Conservation (phyloP, 1,284 basidiomycete species). For the Pulchroboletus neoregius region DNA sequence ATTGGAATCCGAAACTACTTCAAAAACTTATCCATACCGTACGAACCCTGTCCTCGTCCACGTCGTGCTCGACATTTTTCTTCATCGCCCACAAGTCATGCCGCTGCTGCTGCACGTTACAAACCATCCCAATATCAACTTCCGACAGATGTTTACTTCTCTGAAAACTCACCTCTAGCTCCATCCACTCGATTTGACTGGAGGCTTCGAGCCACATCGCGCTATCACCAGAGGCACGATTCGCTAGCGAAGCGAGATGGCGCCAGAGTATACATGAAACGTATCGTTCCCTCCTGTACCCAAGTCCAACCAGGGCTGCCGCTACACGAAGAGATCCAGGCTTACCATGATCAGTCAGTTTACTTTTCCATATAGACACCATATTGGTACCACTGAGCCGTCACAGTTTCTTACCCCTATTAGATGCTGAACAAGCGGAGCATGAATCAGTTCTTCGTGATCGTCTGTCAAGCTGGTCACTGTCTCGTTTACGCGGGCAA, state of each 20-base stretch:
- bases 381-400: not conserved
- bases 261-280: constrained; percentile 28
- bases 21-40: constrained; percentile 17
- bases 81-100: constrained; percentile 8
- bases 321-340: constrained; percentile 43
- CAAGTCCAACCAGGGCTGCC: constrained; percentile 35
- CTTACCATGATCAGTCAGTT: constrained; percentile 44
- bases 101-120: constrained; percentile 7
- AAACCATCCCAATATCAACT: constrained; percentile 22
- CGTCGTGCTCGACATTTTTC: constrained; percentile 13
- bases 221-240: constrained; percentile 11
- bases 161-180: constrained; percentile 28
- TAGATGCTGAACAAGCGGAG: constrained; percentile 62
- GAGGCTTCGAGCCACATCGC: constrained; percentile 37
- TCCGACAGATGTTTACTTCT: constrained; percentile 29
- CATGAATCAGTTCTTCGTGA: constrained; percentile 54
- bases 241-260: constrained; percentile 5
- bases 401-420: constrained; percentile 58
- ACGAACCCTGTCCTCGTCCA: no score
- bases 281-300: constrained; percentile 35
- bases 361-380: not conserved
- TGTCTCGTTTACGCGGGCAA: constrained; percentile 54
- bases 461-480: constrained; percentile 63
- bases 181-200: constrained; percentile 38
- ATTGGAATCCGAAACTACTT: constrained; percentile 33